Conservation (phyloP, 345 rosid species). For the Iberis pinnata region DNA sequence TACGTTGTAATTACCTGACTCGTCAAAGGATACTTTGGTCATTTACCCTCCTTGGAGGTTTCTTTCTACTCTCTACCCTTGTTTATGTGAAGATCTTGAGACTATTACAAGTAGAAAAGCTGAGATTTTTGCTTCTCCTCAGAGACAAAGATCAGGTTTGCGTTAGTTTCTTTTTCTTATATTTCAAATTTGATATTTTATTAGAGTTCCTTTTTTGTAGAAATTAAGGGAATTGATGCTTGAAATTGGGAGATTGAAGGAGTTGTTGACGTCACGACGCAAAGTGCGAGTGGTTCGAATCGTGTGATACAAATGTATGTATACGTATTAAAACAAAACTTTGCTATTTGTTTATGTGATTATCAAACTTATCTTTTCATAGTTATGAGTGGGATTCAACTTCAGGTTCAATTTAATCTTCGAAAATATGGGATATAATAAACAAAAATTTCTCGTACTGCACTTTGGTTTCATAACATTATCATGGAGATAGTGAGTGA, state of each 20-base stretch:
- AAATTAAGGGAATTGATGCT: constrained; percentile 21
- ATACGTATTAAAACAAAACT: no score
- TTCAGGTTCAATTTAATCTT: no score
- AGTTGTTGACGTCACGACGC: constrained; percentile 22
- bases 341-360: no score
- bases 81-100: constrained; percentile 21
- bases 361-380: no score
- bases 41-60: constrained; percentile 7
- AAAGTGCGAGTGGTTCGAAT: constrained; percentile 31
- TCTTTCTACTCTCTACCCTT: constrained; percentile 17
- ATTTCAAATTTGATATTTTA: background rate
- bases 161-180: background rate
- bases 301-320: background rate
- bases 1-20: constrained; percentile 1
- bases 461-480: no score
- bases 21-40: constrained; percentile 25
- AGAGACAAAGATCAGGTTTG: constrained; percentile 34
- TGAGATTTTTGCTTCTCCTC: constrained; percentile 16
- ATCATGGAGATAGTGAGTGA: no score
- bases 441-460: no score
- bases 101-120: constrained; percentile 26
- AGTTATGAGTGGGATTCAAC: no score
- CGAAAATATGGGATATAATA: no score
- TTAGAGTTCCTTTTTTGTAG: constrained; percentile 11
- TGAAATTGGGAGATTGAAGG: constrained; percentile 26